Base-by-base conservation (phyloP, 306 rosid genomes). In the Cajanus cajan region DNA sequence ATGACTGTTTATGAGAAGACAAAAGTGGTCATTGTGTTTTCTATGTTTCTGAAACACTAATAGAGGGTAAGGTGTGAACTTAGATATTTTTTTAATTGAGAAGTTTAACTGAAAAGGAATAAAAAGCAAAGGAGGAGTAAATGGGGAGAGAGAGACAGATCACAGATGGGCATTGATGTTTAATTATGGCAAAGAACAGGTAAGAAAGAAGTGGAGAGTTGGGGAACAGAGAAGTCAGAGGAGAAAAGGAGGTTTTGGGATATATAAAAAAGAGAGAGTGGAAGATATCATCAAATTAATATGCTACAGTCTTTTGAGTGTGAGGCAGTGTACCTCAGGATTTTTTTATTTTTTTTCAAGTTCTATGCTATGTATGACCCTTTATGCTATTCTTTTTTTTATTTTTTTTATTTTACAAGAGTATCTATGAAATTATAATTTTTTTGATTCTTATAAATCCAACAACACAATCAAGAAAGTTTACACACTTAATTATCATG, bases 171-270 rank as follows among this genome's bases (percentile, higher is more conserved):
- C 58, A 65, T 75, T 78, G 88, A 82, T 85, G 89, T 85, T 83
- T 83, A 85, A 85, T 85, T 79, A 87, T 85, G 87, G 82, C 66
- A 86, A 89, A 86, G 86, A 84, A 82, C 76, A 82, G 87, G 83
- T 81, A 52, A 70, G 85, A 77, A 64, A 78, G 65, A 84, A 71
- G 81, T 74, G 85, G 82, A 39, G 83, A 40, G 86, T 19, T 39
- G 57, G 80, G 85, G 88, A 75, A 84, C 84, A 81, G 85, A 79
- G 78, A 83, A 81, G 85, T 81, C 80, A 41, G 89, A 85, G 78
- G 82, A 87, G 51, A 68, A 76, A 86, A 74, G 73, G 72, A 67
- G 5, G 50, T 69, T 77, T 76, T 71, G 64, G 82, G 84, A 72
- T 78, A 78, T 67, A 77, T 59, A 61, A 28, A 61, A 41, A 31